Evolutionary conservation across 805 yeast species (phyloP), one percentile per base, ranked within the genome.

Genomic region (Wickerhamiella shivajii): DNA sequence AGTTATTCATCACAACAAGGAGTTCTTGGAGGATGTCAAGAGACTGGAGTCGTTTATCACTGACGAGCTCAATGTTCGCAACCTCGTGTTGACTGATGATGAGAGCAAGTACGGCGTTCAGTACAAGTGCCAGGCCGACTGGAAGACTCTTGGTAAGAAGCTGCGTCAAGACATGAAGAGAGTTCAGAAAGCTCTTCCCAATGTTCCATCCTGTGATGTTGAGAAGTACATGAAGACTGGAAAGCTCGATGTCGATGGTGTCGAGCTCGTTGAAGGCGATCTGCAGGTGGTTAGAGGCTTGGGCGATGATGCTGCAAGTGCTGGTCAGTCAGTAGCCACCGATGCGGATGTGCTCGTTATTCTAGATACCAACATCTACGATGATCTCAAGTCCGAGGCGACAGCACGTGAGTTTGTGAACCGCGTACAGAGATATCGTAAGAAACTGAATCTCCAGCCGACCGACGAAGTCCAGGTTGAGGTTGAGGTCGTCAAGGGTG

Each of bases 101-200:
- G 99, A 90, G 63, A 74, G 67, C 47, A 74, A 77, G 52, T 87
- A 85, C 54, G 90, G 85, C 49, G 97, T 90, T 41, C 79, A 77
- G 55, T 87, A 85, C 66, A 72, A 69, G 43, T 96, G 87, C 27
- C 92, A 80, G 57, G 98, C 98, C 31, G 99, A 90, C 64, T 90
- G 99, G 98, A 94, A 97, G 38, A 81, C 84, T 14, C 69, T 90
- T 46, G 99, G 99, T 63, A 90, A 87, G 69, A 90, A 90, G 61
- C 71, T 90, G 59, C 87, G 84, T 73, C 74, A 76, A 55, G 97
- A 85, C 49, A 92, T 80, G 41, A 83, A 79, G 63, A 76, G 72
- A 57, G 98, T 90, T 40, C 92, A 87, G 68, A 93, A 76, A 51
- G 97, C 92, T 12, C 68, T 90, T 47, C 97, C 96, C 43, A 52